Conservation (phyloP, 1,284 basidiomycete genomes). For the Anthracocystis panici-leucophaei region DNA sequence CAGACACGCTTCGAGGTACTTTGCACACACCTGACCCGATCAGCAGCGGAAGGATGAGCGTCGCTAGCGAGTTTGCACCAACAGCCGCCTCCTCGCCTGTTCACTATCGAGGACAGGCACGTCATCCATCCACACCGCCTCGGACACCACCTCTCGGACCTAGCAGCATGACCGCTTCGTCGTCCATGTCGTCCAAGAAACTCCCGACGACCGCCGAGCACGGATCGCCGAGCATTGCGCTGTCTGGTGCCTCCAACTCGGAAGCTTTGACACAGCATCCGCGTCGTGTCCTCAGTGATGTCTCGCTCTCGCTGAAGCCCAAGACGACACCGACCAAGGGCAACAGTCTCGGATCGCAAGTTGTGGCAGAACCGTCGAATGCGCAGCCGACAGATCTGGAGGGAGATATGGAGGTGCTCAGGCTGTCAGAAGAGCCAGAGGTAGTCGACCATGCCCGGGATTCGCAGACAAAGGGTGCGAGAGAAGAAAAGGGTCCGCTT, state of each 20-base stretch:
- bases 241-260: constrained; percentile 14
- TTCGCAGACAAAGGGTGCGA: not conserved
- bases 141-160: constrained; percentile 40
- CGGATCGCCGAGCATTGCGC: constrained; percentile 17
- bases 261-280: constrained; percentile 26
- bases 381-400: constrained; percentile 6
- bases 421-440: constrained; percentile 27
- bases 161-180: constrained; percentile 35
- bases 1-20: constrained; percentile 10
- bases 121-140: constrained; percentile 46
- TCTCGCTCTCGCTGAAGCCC: constrained; percentile 52
- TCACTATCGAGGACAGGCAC: constrained; percentile 36
- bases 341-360: constrained; percentile 15
- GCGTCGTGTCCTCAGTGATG: constrained; percentile 57
- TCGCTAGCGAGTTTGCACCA: constrained; percentile 39
- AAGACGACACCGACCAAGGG: not conserved
- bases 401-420: constrained; percentile 25
- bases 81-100: constrained; percentile 38
- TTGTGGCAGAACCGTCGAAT: constrained; percentile 1
- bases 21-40: constrained; percentile 36
- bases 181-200: constrained; percentile 33
- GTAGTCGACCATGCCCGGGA: not conserved
- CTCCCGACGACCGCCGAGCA: constrained; percentile 9
- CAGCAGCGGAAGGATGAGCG: constrained; percentile 44
- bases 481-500: not conserved